Evolutionary conservation across 495 filamentous ascomycete species (phyloP), one percentile per base, ranked within the genome.

Genomic region (Neurospora africana): DNA sequence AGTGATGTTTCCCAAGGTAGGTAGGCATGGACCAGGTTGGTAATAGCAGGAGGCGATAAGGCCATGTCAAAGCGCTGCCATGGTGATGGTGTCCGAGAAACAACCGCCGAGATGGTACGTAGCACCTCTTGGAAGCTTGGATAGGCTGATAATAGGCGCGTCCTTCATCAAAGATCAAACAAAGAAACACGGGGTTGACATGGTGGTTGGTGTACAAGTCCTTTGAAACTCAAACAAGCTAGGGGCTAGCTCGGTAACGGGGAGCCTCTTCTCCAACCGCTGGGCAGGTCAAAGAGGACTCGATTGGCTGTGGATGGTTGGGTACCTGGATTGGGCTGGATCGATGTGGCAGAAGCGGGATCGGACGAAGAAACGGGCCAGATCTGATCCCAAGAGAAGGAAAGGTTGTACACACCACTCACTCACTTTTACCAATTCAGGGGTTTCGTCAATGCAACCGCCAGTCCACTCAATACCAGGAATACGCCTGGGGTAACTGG

Each of bases 181-280:
- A 68, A n/a, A 74, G 68, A 72, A 41, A 73, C 68, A 73, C 38
- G 72, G 70, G 71, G 72, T 72, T 76, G 72, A 69, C 73, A 73
- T 71, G 74, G 71, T 75, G 79, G 37, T 74, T 72, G 23, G 71
- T 72, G 68, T 30, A 71, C 35, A 71, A 71, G 68, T 33, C 53
- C 53, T 65, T 65, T 19, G 73, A 47, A 19, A 58, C 41, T 76
- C 79, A 77, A 75, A 79, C 77, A 75, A 73, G 76, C 76, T 76
- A 76, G 72, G 70, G 21, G 58, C 27, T 40, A 44, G 68, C 27
- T 58, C 43, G 71, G 37, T 36, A 38, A 41, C 69, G 73, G 73
- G 73, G 35, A 15, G n/a, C 36, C 17, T 61, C 74, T 75, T 40
- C 72, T 77, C 74, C 76, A 74, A 61, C 70, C 68, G 75, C 67